Conservation (phyloP, 805 yeast species). For the Metschnikowia sp. region DNA sequence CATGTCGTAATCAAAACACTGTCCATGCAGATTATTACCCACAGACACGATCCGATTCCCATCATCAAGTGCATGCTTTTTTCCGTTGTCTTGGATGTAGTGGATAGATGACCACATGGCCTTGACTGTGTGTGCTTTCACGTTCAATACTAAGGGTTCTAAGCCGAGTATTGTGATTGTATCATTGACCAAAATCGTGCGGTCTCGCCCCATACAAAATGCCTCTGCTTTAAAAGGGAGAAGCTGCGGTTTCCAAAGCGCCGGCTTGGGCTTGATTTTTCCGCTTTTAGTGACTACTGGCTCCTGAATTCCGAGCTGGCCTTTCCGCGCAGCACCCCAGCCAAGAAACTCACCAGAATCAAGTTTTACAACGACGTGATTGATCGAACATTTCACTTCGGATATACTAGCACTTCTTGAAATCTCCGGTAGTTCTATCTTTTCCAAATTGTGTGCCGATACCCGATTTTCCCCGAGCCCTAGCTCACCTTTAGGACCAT, state of each 20-base stretch:
- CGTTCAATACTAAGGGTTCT: slow-evolving; percentile 1
- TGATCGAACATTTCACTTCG: slow-evolving; percentile 38
- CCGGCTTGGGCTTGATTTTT: slow-evolving; percentile 14
- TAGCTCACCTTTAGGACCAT: slow-evolving; percentile 71
- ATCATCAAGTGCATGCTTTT: background rate
- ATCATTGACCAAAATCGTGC: slow-evolving; percentile 39
- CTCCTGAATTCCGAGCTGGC: slow-evolving; percentile 41
- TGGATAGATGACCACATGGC: slow-evolving; percentile 85
- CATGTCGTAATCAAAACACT: slow-evolving; percentile 36
- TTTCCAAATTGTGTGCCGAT: background rate
- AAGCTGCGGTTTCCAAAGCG: slow-evolving; percentile 24
- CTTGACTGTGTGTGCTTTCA: slow-evolving; percentile 24
- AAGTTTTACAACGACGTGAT: slow-evolving; percentile 40
- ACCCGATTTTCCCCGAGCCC: slow-evolving; percentile 41
- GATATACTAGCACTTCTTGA: slow-evolving; percentile 3
- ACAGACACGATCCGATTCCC: slow-evolving; percentile 29
- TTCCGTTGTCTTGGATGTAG: slow-evolving; percentile 1
- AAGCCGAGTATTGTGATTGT: slow-evolving; percentile 20
- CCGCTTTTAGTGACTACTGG: background rate
- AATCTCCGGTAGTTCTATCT: slow-evolving; percentile 5
- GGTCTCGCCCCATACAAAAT: slow-evolving; percentile 55
- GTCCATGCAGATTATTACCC: slow-evolving; percentile 82
- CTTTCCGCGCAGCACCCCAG: slow-evolving; percentile 68
- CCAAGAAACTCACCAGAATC: slow-evolving; percentile 48
- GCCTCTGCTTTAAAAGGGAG: slow-evolving; percentile 15